Evolutionary conservation across 371 early-diverging fungal species (phyloP).

Genomic region (Umbelopsis sp.): DNA sequence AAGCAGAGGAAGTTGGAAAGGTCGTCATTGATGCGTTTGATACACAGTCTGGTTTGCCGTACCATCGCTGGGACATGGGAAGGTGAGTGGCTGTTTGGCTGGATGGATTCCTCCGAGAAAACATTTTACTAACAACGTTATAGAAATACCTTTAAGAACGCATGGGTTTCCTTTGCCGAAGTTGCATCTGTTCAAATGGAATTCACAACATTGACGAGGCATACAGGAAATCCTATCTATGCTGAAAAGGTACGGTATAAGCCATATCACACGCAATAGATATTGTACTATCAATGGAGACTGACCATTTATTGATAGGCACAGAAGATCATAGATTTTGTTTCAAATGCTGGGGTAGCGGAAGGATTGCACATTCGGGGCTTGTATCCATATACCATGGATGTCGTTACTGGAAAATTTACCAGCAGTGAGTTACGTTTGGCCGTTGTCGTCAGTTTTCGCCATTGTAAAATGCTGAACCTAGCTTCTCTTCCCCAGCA

Average conservation of each 20-base stretch:
- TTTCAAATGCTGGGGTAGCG: conserved; percentile 42
- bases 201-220: conserved; percentile 75
- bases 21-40: conserved; percentile 63
- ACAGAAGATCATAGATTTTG: conserved; percentile 48
- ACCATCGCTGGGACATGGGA: conserved; percentile 45
- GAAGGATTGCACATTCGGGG: conserved; percentile 58
- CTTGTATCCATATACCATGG: conserved; percentile 53
- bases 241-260: conserved; percentile 48
- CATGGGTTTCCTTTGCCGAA: conserved; percentile 68
- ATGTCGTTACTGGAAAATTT: conserved; percentile 41
- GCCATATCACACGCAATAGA: no score
- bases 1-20: conserved; percentile 59
- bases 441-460: no score
- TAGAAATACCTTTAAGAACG: conserved; percentile 27
- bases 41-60: conserved; percentile 62
- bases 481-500: conserved; percentile 20
- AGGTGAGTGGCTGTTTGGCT: conserved; percentile 24
- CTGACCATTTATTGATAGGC: conserved; percentile 34
- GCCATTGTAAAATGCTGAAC: conserved; percentile 4
- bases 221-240: conserved; percentile 70
- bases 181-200: conserved; percentile 89
- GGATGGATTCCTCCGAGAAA: neutral
- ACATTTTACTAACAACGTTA: neutral
- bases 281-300: no score
- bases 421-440: conserved; percentile 31